Evolutionary conservation across 1,139 yeast genomes (phyloP).

Genomic region (Yamadazyma atmosphaerica): DNA sequence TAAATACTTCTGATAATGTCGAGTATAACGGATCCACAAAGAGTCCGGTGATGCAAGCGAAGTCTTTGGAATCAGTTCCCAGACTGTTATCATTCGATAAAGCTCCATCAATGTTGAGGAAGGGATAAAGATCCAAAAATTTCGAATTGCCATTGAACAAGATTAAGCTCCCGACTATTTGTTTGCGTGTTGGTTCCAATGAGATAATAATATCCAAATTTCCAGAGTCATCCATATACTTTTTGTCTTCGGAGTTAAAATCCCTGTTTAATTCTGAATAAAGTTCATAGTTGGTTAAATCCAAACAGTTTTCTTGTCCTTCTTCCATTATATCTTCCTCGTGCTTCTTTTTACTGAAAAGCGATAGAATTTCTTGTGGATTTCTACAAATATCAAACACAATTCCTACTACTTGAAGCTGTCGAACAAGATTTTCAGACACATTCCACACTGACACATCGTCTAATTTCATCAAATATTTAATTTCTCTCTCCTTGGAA

Average conservation of each 20-base stretch:
- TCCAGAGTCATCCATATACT: neutral
- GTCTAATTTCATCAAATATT: neutral
- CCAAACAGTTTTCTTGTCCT: neutral
- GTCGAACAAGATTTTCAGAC: neutral
- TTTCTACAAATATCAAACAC: constrained; percentile 1
- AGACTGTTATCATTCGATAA: neutral
- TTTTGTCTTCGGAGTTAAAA: neutral
- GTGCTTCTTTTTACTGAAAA: neutral
- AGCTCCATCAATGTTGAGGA: neutral
- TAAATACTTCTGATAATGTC: neutral
- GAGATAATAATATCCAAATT: neutral
- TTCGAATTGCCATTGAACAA: neutral
- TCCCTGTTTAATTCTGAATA: constrained; percentile 1
- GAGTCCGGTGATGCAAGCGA: neutral
- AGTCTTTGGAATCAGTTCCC: neutral
- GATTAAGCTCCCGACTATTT: constrained; percentile 1
- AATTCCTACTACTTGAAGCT: constrained; percentile 1
- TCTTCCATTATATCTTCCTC: neutral
- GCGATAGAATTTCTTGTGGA: neutral
- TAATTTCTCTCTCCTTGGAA: neutral
- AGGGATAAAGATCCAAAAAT: neutral
- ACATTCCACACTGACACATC: neutral
- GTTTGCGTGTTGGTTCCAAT: neutral
- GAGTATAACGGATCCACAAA: neutral
- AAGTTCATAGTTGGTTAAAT: neutral